Evolutionary conservation across 345 rosid species (phyloP).

Genomic region (Capsella bursapastoris): DNA sequence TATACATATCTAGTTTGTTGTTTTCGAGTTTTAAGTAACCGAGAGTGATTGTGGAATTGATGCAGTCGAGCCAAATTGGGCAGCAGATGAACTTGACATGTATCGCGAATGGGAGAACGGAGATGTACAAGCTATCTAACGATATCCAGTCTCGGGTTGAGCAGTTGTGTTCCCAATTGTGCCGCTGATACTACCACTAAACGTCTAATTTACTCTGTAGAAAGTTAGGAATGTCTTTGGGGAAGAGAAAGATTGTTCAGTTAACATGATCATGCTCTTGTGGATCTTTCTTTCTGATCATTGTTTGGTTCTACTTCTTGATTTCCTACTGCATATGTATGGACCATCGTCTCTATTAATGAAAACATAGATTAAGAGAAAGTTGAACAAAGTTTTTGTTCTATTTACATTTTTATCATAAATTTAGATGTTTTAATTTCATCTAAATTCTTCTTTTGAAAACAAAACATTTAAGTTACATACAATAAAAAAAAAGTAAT

Average conservation of each 20-base stretch:
- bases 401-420: neutral
- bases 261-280: slow-evolving; percentile 17
- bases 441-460: neutral
- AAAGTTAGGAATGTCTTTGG: slow-evolving; percentile 36
- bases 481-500: too few species aligned
- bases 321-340: slow-evolving; percentile 19
- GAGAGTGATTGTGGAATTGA: slow-evolving; percentile 18
- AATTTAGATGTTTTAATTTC: neutral
- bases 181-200: slow-evolving; percentile 51
- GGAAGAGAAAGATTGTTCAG: slow-evolving; percentile 28
- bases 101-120: slow-evolving; percentile 54
- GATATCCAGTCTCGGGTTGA: slow-evolving; percentile 42
- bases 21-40: neutral
- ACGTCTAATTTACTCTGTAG: slow-evolving; percentile 33
- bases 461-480: too few species aligned
- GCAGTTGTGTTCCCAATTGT: slow-evolving; percentile 62
- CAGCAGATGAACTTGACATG: slow-evolving; percentile 69
- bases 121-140: slow-evolving; percentile 40
- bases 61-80: slow-evolving; percentile 63
- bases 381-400: neutral
- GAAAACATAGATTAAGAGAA: neutral
- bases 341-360: neutral
- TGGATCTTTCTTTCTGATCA: slow-evolving; percentile 30
- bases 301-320: slow-evolving; percentile 28
- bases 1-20: neutral